A percentile compares a stretch with the other conserved stretches of the same genome.
Conservation (phyloP, 1,284 basidiomycete species). For the Cryptococcus jaspeensis region DNA sequence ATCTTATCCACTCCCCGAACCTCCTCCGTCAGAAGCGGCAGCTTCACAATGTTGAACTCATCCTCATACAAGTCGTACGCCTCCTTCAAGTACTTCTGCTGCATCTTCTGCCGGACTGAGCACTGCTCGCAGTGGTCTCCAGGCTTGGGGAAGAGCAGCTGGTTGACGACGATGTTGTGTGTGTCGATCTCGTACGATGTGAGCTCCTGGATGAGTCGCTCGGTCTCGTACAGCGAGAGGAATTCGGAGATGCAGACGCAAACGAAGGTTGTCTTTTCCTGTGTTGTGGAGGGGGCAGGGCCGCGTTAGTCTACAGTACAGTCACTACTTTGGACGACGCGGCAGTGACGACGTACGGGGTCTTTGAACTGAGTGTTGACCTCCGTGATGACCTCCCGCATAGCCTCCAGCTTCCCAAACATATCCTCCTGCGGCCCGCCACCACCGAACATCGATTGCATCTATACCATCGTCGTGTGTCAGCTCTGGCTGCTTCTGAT, state of each 20-base stretch:
- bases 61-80: constrained; percentile 95
- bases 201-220: constrained; percentile 93
- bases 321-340: background rate
- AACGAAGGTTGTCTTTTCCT: constrained; percentile 97
- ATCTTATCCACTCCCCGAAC: constrained; percentile 93
- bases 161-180: constrained; percentile 98
- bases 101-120: constrained; percentile 91
- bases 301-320: background rate
- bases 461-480: constrained; percentile 54
- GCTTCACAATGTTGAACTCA: constrained; percentile 91
- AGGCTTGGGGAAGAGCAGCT: constrained; percentile 89
- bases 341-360: constrained; percentile 62
- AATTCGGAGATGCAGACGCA: constrained; percentile 99
- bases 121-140: constrained; percentile 95
- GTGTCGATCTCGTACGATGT: constrained; percentile 97
- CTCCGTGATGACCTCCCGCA: constrained; percentile 96
- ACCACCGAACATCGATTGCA: constrained; percentile 92
- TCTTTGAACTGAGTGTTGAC: constrained; percentile 99
- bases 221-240: constrained; percentile 96
- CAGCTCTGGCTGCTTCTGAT: too few species aligned
- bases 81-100: constrained; percentile 91
- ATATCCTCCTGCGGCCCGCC: constrained; percentile 86
- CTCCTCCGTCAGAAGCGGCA: constrained; percentile 94
- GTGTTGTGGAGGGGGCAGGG: constrained; percentile 4
- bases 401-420: constrained; percentile 96